Conservation (phyloP, 345 rosid genomes). For the Streptanthus diversifolius region DNA sequence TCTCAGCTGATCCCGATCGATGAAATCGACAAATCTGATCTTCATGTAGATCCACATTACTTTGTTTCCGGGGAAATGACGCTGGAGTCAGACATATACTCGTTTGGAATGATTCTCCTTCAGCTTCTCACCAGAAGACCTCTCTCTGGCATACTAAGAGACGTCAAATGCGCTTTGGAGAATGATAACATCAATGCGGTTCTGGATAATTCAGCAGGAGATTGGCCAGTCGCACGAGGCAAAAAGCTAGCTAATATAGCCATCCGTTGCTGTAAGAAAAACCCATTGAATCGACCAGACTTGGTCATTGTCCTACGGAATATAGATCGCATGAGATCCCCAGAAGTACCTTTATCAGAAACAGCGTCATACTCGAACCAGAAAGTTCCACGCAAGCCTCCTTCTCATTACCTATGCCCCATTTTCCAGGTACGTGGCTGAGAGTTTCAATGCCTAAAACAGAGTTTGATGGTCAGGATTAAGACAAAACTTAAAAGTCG, state of each 20-base stretch:
- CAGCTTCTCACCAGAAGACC: conserved; percentile 75
- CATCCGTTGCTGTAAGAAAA: conserved; percentile 60
- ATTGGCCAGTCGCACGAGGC: conserved; percentile 64
- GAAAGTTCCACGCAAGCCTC: conserved; percentile 50
- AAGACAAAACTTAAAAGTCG: not conserved
- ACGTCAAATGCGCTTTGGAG: conserved; percentile 63
- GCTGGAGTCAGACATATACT: conserved; percentile 63
- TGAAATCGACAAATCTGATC: conserved; percentile 34
- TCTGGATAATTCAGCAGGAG: conserved; percentile 70
- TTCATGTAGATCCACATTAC: conserved; percentile 56
- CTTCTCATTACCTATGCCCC: conserved; percentile 88
- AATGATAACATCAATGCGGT: conserved; percentile 50
- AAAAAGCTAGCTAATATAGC: conserved; percentile 58
- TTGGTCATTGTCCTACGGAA: conserved; percentile 52
- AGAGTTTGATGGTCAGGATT: not conserved
- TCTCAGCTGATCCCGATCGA: conserved; percentile 44
- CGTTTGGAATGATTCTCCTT: conserved; percentile 73
- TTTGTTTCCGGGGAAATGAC: conserved; percentile 44
- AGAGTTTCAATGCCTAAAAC: conserved; percentile 1
- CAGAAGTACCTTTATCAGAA: conserved; percentile 27
- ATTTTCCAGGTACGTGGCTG: conserved; percentile 63
- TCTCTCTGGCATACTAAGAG: conserved; percentile 44
- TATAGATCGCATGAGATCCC: conserved; percentile 50
- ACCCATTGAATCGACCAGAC: conserved; percentile 49
- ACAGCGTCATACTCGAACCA: conserved; percentile 27